phyloP scores from a whole-genome alignment of 345 rosid genomes.

The Nasturtium officinale region DNA sequence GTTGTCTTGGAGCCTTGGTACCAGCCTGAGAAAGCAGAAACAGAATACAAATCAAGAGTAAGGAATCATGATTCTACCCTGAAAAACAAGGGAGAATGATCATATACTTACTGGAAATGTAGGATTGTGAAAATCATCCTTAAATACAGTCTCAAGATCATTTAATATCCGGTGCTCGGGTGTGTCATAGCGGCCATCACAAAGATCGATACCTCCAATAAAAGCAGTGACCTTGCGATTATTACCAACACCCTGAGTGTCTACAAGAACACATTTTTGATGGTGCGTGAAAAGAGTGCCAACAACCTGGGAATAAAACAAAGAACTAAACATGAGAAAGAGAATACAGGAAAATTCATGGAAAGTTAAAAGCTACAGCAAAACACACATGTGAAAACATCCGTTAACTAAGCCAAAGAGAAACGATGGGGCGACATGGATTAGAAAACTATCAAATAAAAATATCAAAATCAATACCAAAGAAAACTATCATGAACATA shows the following conservation, averaged over 20 bases:
- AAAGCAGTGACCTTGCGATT: conserved; percentile 81
- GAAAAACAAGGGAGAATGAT: conserved; percentile 26
- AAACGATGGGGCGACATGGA: conserved; percentile 1
- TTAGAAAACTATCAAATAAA: neutral
- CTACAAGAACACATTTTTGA: conserved; percentile 89
- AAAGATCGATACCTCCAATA: conserved; percentile 91
- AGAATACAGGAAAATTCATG: conserved; percentile 4
- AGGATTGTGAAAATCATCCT: conserved; percentile 89
- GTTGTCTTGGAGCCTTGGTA: conserved; percentile 85
- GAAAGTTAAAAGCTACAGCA: neutral
- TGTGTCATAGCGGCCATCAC: conserved; percentile 98
- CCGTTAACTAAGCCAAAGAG: conserved; percentile 1
- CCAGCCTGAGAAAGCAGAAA: conserved; percentile 51
- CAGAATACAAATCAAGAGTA: conserved; percentile 10
- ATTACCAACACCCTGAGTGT: conserved; percentile 79
- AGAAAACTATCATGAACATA: neutral
- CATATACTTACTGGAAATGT: conserved; percentile 75
- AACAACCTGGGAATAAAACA: conserved; percentile 60
- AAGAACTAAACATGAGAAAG: conserved; percentile 6
- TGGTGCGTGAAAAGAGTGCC: conserved; percentile 93
- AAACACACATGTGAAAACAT: neutral
- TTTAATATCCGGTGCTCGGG: conserved; percentile 78
- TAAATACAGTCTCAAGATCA: conserved; percentile 66
- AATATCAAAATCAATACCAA: neutral
- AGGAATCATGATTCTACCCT: neutral